Conservation (phyloP, 805 yeast species). For the Wickerhamiella australiensis region DNA sequence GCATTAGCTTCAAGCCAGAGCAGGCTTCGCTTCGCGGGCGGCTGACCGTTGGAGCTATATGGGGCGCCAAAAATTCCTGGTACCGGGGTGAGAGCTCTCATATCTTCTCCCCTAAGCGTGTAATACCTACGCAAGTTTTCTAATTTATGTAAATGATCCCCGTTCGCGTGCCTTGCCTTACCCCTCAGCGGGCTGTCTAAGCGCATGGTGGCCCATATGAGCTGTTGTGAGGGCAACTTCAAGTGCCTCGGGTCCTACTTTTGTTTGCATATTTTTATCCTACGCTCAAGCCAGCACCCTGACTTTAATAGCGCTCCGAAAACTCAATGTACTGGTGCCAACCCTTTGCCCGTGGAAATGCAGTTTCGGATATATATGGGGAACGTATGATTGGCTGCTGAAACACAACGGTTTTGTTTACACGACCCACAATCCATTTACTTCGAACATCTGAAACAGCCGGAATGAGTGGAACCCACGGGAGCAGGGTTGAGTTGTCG, state of each 20-base stretch:
- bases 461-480: constrained; percentile 3
- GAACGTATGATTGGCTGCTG: constrained; percentile 2
- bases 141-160: neutral
- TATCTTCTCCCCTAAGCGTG: neutral
- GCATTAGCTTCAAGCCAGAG: neutral
- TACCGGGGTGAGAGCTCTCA: neutral
- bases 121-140: neutral
- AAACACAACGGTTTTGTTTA: neutral
- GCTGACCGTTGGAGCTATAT: too few relatives aligned
- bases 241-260: too few relatives aligned
- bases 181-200: constrained; percentile 1
- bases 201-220: neutral
- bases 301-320: neutral
- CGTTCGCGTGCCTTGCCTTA: too few relatives aligned
- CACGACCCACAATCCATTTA: constrained; percentile 6
- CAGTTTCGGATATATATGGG: neutral
- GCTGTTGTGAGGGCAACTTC: neutral
- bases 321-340: constrained; percentile 6
- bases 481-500: neutral
- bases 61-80: too few relatives aligned
- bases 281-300: neutral
- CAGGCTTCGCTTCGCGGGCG: neutral
- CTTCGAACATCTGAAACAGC: neutral
- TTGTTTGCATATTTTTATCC: too few relatives aligned
- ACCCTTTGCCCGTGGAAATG: neutral